Conservation (phyloP, 2,329 filamentous ascomycete species). For the Dactylellina parvicollis region DNA sequence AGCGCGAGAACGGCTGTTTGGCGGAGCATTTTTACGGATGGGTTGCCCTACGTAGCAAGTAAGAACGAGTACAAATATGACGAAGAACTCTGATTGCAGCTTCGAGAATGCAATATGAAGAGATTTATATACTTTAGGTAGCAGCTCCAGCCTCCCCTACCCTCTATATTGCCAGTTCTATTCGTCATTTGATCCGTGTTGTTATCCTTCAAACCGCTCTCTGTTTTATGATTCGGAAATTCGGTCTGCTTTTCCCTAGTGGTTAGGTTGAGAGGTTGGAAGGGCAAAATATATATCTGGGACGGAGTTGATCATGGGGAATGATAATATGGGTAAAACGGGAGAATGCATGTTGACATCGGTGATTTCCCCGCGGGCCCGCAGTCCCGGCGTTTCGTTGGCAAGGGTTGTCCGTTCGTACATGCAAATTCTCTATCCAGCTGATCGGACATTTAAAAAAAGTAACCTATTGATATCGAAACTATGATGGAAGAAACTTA, state of each 20-base stretch:
- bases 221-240: conserved; percentile 55
- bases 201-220: not conserved
- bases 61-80: conserved; percentile 17
- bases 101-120: conserved; percentile 50
- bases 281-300: conserved; percentile 1
- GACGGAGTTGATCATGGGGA: not conserved
- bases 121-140: conserved; percentile 59
- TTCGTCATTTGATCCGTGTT: too few relatives aligned
- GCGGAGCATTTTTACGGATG: conserved; percentile 62
- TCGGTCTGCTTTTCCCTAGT: conserved; percentile 57
- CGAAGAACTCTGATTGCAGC: conserved; percentile 18
- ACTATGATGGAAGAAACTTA: too few relatives aligned
- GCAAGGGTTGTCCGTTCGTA: too few relatives aligned
- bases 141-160: too few relatives aligned
- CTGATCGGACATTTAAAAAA: too few relatives aligned
- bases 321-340: conserved; percentile 29
- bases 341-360: conserved; percentile 35
- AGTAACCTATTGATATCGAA: too few relatives aligned
- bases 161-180: too few relatives aligned
- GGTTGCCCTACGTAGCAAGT: conserved; percentile 31
- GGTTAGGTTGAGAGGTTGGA: conserved; percentile 55
- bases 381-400: conserved; percentile 21
- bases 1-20: conserved; percentile 63
- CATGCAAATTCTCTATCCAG: too few relatives aligned
- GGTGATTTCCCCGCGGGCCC: conserved; percentile 38